Base-by-base conservation (phyloP, 805 yeast species). In the Sugiyamaella marilandica region DNA sequence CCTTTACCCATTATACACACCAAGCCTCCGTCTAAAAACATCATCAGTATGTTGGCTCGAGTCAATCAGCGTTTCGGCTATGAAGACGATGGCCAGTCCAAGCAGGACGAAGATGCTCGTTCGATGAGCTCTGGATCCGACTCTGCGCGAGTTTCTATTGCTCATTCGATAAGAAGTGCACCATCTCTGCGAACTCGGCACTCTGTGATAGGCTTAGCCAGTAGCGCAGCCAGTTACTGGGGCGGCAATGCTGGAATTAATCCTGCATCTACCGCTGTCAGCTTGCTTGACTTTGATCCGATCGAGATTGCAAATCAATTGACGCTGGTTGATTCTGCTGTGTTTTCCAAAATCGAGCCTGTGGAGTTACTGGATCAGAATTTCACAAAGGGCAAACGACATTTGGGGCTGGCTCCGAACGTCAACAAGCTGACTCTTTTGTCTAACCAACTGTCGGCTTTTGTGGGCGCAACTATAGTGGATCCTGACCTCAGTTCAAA, bases 391-490 rank as follows among this genome's bases (percentile, higher is more conserved):
- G 50, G 60, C 46, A 64, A 67, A 47, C 56, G 69, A 10, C 31
- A 53, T 13, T 55, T 65, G 14, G 68, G 69, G 5, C 59, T 60
- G 11, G 61, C 71, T 4, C 71, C 69, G 5, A 55, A 67, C 49
- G 66, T 70, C 2, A 63, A 55, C 1, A 58, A 60, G 46, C 59
- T 69, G 50, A 59, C 68, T 0, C 47, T 52, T 26, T 53, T 58
- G 45, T 55, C 71, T 18, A 70, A 70, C 61, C 67, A 68, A 47
- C 51, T 70, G 35, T 57, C 68, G 13, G 66, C 73, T 9, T 66
- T 67, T 57, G 70, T 70, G 7, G 69, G 70, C 10, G 70, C 67
- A 45, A 61, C 70, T 3, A 61, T 70, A 46, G 51, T 70, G 33
- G 56, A 60, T 5, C 61, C 57, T 18, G 65, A 62, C 16, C 46